phyloP scores from a whole-genome alignment of 1,284 basidiomycete species.

The Marasmius tenuissimus region DNA sequence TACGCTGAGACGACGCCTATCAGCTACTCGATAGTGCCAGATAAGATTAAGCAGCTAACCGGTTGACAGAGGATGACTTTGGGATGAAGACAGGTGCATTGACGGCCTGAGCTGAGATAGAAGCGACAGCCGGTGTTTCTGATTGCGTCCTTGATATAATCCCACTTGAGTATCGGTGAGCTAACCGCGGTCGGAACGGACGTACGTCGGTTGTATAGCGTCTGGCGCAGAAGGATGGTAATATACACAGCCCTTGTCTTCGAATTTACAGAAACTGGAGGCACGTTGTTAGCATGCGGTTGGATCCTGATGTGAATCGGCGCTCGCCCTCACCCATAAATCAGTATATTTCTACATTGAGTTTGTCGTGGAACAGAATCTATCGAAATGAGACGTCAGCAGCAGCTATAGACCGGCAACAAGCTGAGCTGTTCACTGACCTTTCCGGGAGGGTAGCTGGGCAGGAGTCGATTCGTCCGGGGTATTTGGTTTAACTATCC shows the following conservation, averaged over 20 bases:
- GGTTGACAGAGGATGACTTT: constrained; percentile 41
- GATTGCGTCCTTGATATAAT: constrained; percentile 33
- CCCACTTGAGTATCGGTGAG: constrained; percentile 1
- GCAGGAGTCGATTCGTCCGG: constrained; percentile 27
- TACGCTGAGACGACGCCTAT: constrained; percentile 7
- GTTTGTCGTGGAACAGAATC: constrained; percentile 59
- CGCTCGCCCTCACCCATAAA: constrained; percentile 70
- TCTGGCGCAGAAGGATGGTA: constrained; percentile 66
- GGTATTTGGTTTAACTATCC: constrained; percentile 40
- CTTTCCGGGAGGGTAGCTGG: constrained; percentile 35
- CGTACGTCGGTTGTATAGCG: constrained; percentile 26
- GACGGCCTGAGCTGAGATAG: constrained; percentile 44
- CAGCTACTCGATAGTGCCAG: not conserved
- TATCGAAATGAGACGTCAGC: constrained; percentile 21
- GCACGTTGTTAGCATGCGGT: not conserved
- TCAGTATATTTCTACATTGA: constrained; percentile 85
- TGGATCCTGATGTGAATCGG: not conserved
- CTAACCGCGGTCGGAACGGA: not conserved
- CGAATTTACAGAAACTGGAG: constrained; percentile 75
- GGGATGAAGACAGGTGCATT: constrained; percentile 88
- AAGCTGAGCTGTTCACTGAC: constrained; percentile 21
- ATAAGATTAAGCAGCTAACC: not conserved
- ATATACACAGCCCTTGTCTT: constrained; percentile 84
- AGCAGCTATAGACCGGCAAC: too few relatives aligned
- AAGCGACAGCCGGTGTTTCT: constrained; percentile 42